A percentile compares a stretch with the other conserved stretches of the same genome.
phyloP scores from a whole-genome alignment of 1,284 basidiomycete species.

The Pseudozyma sp. region DNA sequence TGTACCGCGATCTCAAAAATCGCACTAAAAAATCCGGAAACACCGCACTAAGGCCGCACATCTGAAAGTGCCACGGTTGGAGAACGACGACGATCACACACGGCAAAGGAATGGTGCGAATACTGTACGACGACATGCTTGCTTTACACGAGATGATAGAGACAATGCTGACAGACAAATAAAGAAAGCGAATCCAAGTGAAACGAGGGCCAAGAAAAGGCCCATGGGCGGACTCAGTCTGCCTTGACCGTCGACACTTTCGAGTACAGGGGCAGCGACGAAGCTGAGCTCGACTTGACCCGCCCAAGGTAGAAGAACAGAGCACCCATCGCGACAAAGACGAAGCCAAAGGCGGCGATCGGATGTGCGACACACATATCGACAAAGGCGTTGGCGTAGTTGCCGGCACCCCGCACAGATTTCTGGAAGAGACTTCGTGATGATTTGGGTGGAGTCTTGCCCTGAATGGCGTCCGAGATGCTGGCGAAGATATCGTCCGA shows the following conservation, averaged over 20 bases:
- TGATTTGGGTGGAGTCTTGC: conserved; percentile 30
- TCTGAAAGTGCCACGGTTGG: too few relatives aligned
- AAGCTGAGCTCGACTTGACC: conserved; percentile 1
- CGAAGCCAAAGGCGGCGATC: conserved; percentile 34
- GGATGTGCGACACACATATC: conserved; percentile 31
- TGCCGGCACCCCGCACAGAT: conserved; percentile 37
- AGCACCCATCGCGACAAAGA: conserved; percentile 18
- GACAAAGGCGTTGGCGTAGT: conserved; percentile 25
- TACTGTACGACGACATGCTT: too few relatives aligned
- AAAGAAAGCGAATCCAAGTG: too few relatives aligned
- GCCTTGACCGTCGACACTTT: conserved; percentile 49
- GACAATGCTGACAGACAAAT: too few relatives aligned
- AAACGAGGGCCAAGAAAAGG: background rate
- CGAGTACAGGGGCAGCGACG: conserved; percentile 36
- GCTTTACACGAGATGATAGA: too few relatives aligned
- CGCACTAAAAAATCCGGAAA: too few relatives aligned
- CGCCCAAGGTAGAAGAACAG: conserved; percentile 41
- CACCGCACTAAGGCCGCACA: too few relatives aligned
- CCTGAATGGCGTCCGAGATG: conserved; percentile 24
- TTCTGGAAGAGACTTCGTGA: conserved; percentile 48
- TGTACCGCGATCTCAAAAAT: too few relatives aligned
- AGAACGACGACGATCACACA: too few relatives aligned
- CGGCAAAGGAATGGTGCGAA: too few relatives aligned
- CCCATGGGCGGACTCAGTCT: conserved; percentile 12
- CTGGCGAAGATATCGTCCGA: conserved; percentile 22